A percentile compares a stretch with the other conserved stretches of the same genome.
Conservation (phyloP, 176 grass and related monocot genomes). For the Urochloa ruziziensis region DNA sequence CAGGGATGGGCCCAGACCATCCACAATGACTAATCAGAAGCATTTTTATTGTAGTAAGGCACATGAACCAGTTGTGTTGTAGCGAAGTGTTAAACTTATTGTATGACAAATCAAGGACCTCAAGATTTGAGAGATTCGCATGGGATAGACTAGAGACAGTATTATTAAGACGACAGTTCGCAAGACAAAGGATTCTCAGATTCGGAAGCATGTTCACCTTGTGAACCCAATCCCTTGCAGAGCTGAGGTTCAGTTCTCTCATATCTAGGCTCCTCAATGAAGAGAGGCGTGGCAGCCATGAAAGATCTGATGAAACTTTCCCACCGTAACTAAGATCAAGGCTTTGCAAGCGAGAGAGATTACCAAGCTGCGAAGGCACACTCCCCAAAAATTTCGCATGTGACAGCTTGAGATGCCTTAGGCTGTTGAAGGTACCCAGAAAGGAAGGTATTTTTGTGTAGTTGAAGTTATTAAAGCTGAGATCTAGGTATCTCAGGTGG, state of each 20-base stretch:
- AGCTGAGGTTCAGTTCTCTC: neutral
- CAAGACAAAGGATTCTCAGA: neutral
- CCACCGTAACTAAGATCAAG: constrained; percentile 14
- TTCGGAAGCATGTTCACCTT: neutral
- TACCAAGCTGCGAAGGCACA: constrained; percentile 35
- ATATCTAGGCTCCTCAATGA: constrained; percentile 1
- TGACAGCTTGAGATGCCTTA: constrained; percentile 42
- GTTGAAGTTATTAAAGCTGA: constrained; percentile 22
- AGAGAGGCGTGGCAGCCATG: constrained; percentile 29
- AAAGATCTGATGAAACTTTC: neutral
- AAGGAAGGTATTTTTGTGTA: neutral
- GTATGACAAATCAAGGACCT: neutral
- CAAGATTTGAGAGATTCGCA: constrained; percentile 28
- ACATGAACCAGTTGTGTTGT: neutral
- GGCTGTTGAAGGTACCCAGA: constrained; percentile 7
- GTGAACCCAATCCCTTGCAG: neutral
- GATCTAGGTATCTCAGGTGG: constrained; percentile 30
- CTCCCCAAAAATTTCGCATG: neutral
- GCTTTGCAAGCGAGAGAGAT: constrained; percentile 26
- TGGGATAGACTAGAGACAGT: neutral
- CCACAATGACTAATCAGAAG: rapidly evolving
- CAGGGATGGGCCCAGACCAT: neutral
- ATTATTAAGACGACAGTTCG: rapidly evolving
- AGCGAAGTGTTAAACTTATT: neutral
- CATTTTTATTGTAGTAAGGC: neutral